Evolutionary conservation across 1,139 yeast genomes (phyloP).

Genomic region (Pichia sp.): DNA sequence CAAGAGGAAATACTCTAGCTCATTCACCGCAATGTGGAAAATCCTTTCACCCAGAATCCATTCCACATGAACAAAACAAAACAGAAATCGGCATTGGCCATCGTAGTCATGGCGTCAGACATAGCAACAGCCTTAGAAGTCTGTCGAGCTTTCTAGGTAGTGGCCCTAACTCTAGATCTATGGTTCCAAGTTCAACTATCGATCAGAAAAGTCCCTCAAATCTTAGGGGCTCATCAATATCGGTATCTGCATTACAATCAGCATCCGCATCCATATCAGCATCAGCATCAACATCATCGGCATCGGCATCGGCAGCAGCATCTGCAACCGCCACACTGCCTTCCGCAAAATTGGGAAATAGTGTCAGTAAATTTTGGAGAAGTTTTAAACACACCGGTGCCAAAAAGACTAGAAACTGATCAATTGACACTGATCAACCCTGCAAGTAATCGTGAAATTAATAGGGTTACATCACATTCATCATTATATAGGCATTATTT

Average conservation of each 20-base stretch:
- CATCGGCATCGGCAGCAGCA: background rate
- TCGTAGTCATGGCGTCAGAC: slow-evolving; percentile 27
- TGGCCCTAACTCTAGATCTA: slow-evolving; percentile 1
- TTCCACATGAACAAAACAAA: background rate
- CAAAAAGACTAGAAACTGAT: background rate
- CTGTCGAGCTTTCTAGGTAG: slow-evolving; percentile 6
- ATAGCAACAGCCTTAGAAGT: slow-evolving; percentile 78
- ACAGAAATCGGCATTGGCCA: background rate
- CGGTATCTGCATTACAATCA: background rate
- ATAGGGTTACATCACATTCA: background rate
- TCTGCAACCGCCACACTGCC: background rate
- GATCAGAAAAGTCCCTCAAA: background rate
- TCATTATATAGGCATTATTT: background rate
- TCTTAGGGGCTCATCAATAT: background rate
- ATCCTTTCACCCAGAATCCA: background rate
- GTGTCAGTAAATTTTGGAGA: slow-evolving; percentile 13
- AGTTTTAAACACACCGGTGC: slow-evolving; percentile 4
- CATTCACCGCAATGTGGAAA: background rate
- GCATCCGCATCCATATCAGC: background rate
- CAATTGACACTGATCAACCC: too few species aligned
- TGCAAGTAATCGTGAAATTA: background rate
- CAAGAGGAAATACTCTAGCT: background rate
- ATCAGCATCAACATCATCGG: background rate
- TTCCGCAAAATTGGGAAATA: background rate
- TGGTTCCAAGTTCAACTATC: background rate